These are phyloP conservation scores for Echinosophora koreensis DNA, from an alignment of 306 rosid species.

Conservation along the genomic window DNA sequence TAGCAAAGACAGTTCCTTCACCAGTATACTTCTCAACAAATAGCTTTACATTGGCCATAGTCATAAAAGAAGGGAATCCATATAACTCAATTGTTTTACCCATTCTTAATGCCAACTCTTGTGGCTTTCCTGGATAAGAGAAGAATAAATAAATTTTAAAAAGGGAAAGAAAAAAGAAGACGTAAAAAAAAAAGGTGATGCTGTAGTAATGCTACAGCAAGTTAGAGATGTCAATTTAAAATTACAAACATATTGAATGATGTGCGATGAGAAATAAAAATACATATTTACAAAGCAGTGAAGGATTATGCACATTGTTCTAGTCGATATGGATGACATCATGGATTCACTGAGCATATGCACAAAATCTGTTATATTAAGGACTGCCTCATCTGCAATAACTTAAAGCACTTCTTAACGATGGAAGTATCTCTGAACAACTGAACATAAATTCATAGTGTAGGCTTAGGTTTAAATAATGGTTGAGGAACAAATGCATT, in stretches of 20 bases:
- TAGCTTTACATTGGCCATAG: slow-evolving; percentile 31
- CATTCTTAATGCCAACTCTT: slow-evolving; percentile 50
- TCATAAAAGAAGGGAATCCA: slow-evolving; percentile 64
- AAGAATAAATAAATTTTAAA: neutral
- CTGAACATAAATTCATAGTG: too few species aligned
- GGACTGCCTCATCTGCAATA: neutral
- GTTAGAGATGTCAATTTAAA: slow-evolving; percentile 16
- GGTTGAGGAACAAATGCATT: neutral
- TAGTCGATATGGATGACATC: neutral
- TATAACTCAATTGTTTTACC: slow-evolving; percentile 69
- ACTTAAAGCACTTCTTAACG: neutral
- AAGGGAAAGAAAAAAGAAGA: neutral
- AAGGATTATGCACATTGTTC: neutral
- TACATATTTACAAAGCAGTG: neutral
- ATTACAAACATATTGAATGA: slow-evolving; percentile 8
- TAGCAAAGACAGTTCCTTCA: slow-evolving; percentile 60
- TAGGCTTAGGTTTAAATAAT: too few species aligned
- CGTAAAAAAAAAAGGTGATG: neutral
- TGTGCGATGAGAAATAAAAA: neutral
- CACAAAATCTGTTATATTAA: neutral
- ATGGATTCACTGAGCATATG: neutral
- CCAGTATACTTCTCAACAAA: slow-evolving; percentile 68
- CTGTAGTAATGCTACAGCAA: neutral
- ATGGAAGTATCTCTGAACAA: slow-evolving; percentile 6
- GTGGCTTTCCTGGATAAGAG: slow-evolving; percentile 35